A percentile compares a stretch with the other conserved stretches of the same genome.
Conservation (phyloP, 2,329 filamentous ascomycete genomes). For the Colletotrichum sansevieriae region DNA sequence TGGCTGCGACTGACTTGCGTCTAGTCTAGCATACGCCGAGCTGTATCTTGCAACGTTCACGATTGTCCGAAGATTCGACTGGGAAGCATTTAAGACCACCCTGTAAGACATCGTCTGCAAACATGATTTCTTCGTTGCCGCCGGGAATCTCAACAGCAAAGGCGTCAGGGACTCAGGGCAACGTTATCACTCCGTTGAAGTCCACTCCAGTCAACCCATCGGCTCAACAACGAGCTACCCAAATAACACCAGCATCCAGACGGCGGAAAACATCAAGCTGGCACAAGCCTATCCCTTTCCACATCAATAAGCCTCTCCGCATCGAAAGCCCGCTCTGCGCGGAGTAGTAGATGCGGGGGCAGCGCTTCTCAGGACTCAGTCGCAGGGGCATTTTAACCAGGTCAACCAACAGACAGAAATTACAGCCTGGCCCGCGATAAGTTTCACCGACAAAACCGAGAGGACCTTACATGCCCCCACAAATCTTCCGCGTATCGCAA, state of each 20-base stretch:
- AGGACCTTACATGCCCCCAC: conserved; percentile 14
- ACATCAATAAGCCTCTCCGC: conserved; percentile 14
- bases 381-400: conserved; percentile 13
- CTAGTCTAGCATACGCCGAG: conserved; percentile 36
- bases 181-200: conserved; percentile 8
- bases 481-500: conserved; percentile 41
- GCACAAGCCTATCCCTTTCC: neutral
- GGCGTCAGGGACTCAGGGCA: conserved; percentile 37
- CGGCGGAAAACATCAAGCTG: neutral
- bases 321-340: conserved; percentile 13
- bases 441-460: conserved; percentile 31
- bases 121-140: conserved; percentile 35
- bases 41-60: conserved; percentile 34
- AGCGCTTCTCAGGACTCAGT: conserved; percentile 14
- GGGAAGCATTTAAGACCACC: conserved; percentile 35
- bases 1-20: neutral
- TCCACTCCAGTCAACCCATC: neutral
- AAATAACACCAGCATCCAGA: neutral
- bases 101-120: conserved; percentile 43
- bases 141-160: no score
- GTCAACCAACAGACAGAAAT: neutral
- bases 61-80: conserved; percentile 37
- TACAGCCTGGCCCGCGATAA: conserved; percentile 19
- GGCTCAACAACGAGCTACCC: neutral
- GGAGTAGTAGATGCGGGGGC: conserved; percentile 10